Conservation (phyloP, 164 flowering plant species). For the Stephania cephalantha region DNA sequence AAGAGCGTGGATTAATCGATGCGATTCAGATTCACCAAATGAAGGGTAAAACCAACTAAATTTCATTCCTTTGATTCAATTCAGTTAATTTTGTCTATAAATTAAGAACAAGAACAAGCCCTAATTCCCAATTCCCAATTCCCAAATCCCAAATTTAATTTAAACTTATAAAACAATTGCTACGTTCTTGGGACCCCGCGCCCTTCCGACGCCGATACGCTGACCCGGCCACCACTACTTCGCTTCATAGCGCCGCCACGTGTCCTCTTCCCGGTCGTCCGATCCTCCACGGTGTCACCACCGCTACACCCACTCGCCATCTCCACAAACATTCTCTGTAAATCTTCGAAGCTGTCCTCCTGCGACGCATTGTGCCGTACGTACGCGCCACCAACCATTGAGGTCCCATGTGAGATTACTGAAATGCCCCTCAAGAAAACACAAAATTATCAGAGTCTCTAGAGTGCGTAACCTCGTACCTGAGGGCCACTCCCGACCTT, state of each 20-base stretch:
- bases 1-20: too few relatives aligned
- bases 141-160: not conserved
- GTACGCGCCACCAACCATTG: not conserved
- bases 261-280: constrained; percentile 34
- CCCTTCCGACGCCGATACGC: constrained; percentile 10
- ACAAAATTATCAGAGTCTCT: not conserved
- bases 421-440: not conserved
- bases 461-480: constrained; percentile 25
- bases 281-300: constrained; percentile 21
- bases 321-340: constrained; percentile 80
- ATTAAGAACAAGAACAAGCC: not conserved
- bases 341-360: constrained; percentile 74
- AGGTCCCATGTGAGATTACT: not conserved
- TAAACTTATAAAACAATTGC: not conserved
- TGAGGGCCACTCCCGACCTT: constrained; percentile 36
- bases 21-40: too few relatives aligned
- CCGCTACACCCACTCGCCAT: constrained; percentile 49
- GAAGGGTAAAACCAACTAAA: too few relatives aligned
- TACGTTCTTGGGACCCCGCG: not conserved
- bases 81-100: too few relatives aligned
- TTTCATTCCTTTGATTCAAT: too few relatives aligned
- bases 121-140: not conserved
- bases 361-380: constrained; percentile 5
- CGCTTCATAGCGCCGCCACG: constrained; percentile 19
- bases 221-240: constrained; percentile 3